These are phyloP conservation scores for Chaetomium tenue DNA, from an alignment of 495 filamentous ascomycete species.

Conservation along the genomic window DNA sequence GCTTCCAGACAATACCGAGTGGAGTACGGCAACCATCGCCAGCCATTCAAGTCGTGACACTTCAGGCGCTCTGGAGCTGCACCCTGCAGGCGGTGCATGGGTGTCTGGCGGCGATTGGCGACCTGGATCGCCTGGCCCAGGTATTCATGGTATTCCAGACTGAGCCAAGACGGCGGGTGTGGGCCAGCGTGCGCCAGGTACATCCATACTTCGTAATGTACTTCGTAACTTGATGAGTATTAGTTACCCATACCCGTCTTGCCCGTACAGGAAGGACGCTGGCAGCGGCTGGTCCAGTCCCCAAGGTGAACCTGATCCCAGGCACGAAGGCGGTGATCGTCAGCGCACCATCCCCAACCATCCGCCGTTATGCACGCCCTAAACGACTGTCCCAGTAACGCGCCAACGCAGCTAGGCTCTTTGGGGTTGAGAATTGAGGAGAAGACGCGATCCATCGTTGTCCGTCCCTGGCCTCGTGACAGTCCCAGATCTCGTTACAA, in stretches of 20 bases:
- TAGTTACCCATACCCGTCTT: too few relatives aligned
- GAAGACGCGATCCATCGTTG: neutral
- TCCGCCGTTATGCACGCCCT: neutral
- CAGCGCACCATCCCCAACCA: slow-evolving; percentile 17
- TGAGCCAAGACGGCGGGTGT: slow-evolving; percentile 15
- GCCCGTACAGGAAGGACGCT: neutral
- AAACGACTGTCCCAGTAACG: neutral
- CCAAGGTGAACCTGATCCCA: slow-evolving; percentile 2
- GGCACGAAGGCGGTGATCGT: slow-evolving; percentile 18
- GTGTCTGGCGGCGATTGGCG: slow-evolving; percentile 26
- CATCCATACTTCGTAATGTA: too few relatives aligned
- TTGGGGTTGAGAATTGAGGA: neutral
- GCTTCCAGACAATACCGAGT: slow-evolving; percentile 30
- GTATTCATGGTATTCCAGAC: slow-evolving; percentile 19
- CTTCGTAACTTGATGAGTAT: too few relatives aligned
- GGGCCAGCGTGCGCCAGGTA: neutral
- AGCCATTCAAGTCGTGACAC: slow-evolving; percentile 39
- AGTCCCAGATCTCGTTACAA: slow-evolving; percentile 22
- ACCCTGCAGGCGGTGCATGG: slow-evolving; percentile 33
- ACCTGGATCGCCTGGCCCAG: slow-evolving; percentile 19
- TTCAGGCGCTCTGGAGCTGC: slow-evolving; percentile 34
- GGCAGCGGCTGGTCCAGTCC: too few relatives aligned
- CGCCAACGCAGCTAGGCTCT: slow-evolving; percentile 15
- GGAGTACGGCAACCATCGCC: slow-evolving; percentile 27
- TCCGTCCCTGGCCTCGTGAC: slow-evolving; percentile 21